A percentile compares a stretch with the other conserved stretches of the same genome.
Evolutionary conservation across 768 basidiomycete species (phyloP).

Genomic region (Pulveroboletus sp.): DNA sequence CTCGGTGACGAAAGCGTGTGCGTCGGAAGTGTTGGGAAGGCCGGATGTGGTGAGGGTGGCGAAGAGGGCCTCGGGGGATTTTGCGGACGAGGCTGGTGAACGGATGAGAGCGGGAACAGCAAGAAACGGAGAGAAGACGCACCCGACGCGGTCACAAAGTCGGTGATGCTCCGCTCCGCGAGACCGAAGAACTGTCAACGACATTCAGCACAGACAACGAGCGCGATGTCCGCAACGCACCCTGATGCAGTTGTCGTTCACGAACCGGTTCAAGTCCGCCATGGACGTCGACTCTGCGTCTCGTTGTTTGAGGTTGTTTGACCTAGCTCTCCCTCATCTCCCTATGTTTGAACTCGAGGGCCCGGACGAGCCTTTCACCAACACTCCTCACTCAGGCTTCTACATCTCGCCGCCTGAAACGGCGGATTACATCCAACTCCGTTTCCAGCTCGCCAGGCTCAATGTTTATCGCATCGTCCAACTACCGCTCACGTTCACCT

Average conservation of each 20-base stretch:
- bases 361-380: no score
- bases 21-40: slow-evolving; percentile 74
- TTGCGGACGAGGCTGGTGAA: slow-evolving; percentile 65
- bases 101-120: background rate
- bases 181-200: slow-evolving; percentile 71
- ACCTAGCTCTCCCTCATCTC: no score
- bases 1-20: slow-evolving; percentile 74
- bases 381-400: no score
- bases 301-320: no score
- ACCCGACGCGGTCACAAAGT: slow-evolving; percentile 88
- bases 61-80: slow-evolving; percentile 77
- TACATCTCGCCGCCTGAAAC: slow-evolving; percentile 16
- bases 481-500: slow-evolving; percentile 27
- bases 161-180: slow-evolving; percentile 77
- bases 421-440: slow-evolving; percentile 23
- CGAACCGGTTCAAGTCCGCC: slow-evolving; percentile 68
- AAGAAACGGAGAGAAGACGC: slow-evolving; percentile 14
- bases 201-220: background rate
- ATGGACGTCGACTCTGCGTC: no score
- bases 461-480: slow-evolving; percentile 24
- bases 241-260: slow-evolving; percentile 72
- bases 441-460: slow-evolving; percentile 29
- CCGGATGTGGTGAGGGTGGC: slow-evolving; percentile 70
- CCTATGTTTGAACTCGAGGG: no score
- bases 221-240: slow-evolving; percentile 38